Conservation (phyloP, 345 rosid genomes). For the Passiflora organensis region DNA sequence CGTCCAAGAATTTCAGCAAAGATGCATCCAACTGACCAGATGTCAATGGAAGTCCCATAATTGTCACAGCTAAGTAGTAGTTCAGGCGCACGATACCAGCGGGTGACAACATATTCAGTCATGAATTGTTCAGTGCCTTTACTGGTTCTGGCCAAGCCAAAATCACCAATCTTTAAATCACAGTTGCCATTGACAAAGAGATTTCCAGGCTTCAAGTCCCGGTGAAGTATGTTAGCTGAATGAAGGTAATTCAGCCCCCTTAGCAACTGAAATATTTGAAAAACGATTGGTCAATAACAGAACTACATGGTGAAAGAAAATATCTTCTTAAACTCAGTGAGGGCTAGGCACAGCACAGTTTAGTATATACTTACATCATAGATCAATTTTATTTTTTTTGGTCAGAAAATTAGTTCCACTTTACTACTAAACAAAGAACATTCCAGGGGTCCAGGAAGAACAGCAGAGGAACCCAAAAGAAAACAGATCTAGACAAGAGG, state of each 20-base stretch:
- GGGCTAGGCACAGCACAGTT: not conserved
- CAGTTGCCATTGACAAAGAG: constrained; percentile 81
- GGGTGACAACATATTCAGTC: constrained; percentile 36
- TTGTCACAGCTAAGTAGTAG: constrained; percentile 28
- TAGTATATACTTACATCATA: not conserved
- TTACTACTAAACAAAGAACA: no score
- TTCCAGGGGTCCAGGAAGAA: no score
- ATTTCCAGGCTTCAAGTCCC: constrained; percentile 89
- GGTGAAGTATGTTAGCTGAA: constrained; percentile 79
- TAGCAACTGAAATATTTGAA: constrained; percentile 43
- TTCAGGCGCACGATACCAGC: constrained; percentile 40
- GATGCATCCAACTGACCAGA: constrained; percentile 41
- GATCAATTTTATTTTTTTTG: no score
- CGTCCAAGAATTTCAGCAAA: constrained; percentile 36
- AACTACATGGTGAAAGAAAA: not conserved
- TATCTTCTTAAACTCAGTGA: not conserved
- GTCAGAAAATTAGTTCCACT: no score
- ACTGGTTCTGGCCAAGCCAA: constrained; percentile 77
- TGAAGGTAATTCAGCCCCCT: constrained; percentile 80
- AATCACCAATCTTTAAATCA: constrained; percentile 77
- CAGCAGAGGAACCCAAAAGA: no score
- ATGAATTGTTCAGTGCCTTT: constrained; percentile 39
- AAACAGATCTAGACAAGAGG: no score
- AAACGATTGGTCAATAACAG: constrained; percentile 1
- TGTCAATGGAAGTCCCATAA: constrained; percentile 30